phyloP scores from a whole-genome alignment of 164 flowering plant species.

The Buxus sempervirens region DNA sequence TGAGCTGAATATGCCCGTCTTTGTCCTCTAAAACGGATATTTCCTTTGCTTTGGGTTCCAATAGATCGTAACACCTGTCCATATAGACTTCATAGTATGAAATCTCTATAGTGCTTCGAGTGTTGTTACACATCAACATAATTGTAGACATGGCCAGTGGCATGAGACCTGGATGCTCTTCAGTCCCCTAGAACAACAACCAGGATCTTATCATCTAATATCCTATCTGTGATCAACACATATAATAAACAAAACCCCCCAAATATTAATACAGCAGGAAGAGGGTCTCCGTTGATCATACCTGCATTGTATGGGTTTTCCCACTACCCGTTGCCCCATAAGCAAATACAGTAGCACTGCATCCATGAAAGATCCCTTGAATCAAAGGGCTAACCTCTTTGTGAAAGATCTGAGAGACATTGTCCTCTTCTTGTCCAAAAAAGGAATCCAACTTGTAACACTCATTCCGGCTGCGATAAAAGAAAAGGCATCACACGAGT shows the following conservation, averaged over 20 bases:
- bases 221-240: no score
- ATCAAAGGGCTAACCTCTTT: constrained; percentile 77
- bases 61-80: constrained; percentile 86
- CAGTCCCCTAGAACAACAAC: constrained; percentile 58
- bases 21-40: constrained; percentile 71
- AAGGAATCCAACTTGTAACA: constrained; percentile 77
- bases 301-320: constrained; percentile 97
- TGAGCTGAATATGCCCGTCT: constrained; percentile 75
- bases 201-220: background rate
- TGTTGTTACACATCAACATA: constrained; percentile 49
- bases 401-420: constrained; percentile 49
- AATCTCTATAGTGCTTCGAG: constrained; percentile 48
- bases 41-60: constrained; percentile 62
- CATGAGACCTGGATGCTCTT: constrained; percentile 75
- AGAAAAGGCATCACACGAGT: constrained; percentile 1
- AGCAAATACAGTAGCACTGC: constrained; percentile 84
- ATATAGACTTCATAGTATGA: constrained; percentile 89
- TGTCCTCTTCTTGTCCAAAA: constrained; percentile 57
- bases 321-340: constrained; percentile 99
- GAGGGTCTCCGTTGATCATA: constrained; percentile 7
- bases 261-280: background rate
- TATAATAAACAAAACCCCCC: no score
- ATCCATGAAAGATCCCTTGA: constrained; percentile 64
- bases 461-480: constrained; percentile 63
- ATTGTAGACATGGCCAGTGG: constrained; percentile 64